Conservation (phyloP, 208 protist species). For the Borovskyia barvae region DNA sequence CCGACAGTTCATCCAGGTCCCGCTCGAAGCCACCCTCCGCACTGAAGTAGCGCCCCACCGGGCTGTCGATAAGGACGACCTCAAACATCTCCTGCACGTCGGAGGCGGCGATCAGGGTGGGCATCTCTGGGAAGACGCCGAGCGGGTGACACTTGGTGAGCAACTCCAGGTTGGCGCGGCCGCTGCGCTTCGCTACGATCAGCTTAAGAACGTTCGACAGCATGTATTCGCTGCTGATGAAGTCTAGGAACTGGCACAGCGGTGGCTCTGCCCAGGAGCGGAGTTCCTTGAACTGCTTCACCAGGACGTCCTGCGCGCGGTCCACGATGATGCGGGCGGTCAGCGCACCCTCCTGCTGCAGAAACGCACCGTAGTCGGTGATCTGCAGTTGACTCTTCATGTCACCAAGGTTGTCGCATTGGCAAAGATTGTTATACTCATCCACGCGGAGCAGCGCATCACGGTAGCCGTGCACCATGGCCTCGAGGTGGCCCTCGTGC, state of each 20-base stretch:
- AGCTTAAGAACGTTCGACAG: slow-evolving; percentile 94
- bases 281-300: slow-evolving; percentile 96
- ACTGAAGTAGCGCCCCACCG: slow-evolving; percentile 90
- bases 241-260: slow-evolving; percentile 97
- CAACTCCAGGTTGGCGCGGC: slow-evolving; percentile 79
- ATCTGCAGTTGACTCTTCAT: slow-evolving; percentile 97
- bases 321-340: slow-evolving; percentile 91
- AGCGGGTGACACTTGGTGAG: slow-evolving; percentile 98
- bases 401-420: slow-evolving; percentile 98
- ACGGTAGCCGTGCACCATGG: slow-evolving; percentile 89
- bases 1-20: slow-evolving; percentile 91
- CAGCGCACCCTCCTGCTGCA: slow-evolving; percentile 94
- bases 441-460: slow-evolving; percentile 90
- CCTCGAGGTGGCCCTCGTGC: slow-evolving; percentile 87
- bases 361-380: slow-evolving; percentile 98
- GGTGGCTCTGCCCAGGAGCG: slow-evolving; percentile 93
- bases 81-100: slow-evolving; percentile 96
- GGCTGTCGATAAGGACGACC: slow-evolving; percentile 96
- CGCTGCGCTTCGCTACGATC: slow-evolving; percentile 85
- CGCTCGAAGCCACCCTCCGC: slow-evolving; percentile 73
- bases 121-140: slow-evolving; percentile 95
- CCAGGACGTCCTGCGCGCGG: slow-evolving; percentile 93
- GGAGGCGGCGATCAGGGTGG: slow-evolving; percentile 88
- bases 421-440: slow-evolving; percentile 97
- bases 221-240: slow-evolving; percentile 99